Base-by-base conservation (phyloP, 108 stramenopile species). In the Poteriospumella lacustris region DNA sequence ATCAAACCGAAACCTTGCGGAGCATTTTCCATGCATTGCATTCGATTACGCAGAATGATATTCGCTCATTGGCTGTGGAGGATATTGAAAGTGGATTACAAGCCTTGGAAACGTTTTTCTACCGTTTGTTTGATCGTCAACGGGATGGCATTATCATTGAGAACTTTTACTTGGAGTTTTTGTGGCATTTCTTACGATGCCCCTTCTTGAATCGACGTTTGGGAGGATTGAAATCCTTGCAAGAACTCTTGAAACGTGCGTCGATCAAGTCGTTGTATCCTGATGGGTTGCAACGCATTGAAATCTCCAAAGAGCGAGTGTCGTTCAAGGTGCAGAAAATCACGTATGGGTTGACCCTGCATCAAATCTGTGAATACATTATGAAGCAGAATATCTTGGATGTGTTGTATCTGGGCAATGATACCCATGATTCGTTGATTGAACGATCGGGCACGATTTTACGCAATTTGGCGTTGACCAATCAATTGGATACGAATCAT, bases 151-250 rank as follows among this genome's bases (percentile, higher is more conserved):
- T n/a, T n/a, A n/a, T n/a, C n/a, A n/a, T n/a, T n/a, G n/a, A n/a
- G n/a, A n/a, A n/a, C n/a, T n/a, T n/a, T n/a, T n/a, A n/a, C n/a
- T n/a, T n/a, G n/a, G n/a, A n/a, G n/a, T n/a, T n/a, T n/a, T n/a
- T n/a, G n/a, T n/a, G n/a, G n/a, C n/a, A 33, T 5, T 31, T 3
- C 24, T 64, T 73, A 5, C 42, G 26, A 9, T 73, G 31, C 5
- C 70, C 70, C 33, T 73, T 52, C 41, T 24, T 73, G 9, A 73
- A 73, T 73, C 43, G 70, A 28, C 36, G 70, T 5, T 24, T 73
- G 70, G 70, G 70, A 29, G 70, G 70, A 26, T 56, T 73, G 19
- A 73, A 73, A 42, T 33, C 36, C 3, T 24, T 73, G 31, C 26
- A 24, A 29, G 70, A 73, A 5, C 5, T 73, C 40, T 26, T 73